A percentile compares a stretch with the other conserved stretches of the same genome.
Evolutionary conservation across 495 filamentous ascomycete genomes (phyloP).

Genomic region (Hypoxylon rickii): DNA sequence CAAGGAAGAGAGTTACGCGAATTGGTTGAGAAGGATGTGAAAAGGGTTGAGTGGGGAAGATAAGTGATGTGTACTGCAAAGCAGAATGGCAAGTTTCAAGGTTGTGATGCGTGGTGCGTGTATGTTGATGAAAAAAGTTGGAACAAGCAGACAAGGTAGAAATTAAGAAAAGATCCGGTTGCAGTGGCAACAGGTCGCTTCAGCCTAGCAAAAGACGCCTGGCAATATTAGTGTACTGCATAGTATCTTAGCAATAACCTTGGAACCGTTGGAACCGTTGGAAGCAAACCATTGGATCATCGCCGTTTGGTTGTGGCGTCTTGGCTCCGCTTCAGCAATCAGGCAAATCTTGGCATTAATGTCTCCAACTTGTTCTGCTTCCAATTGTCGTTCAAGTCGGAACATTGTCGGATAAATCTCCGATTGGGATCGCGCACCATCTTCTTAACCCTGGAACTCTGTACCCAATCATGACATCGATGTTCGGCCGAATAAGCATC

Average conservation of each 20-base stretch:
- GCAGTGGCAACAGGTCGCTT: conserved; percentile 29
- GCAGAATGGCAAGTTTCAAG: too few species aligned
- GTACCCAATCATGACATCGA: too few species aligned
- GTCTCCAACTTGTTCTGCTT: neutral
- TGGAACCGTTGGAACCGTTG: too few species aligned
- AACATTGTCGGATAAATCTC: conserved; percentile 18
- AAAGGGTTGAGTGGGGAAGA: conserved; percentile 3
- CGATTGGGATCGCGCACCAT: too few species aligned
- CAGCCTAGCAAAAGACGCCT: neutral
- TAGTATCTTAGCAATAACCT: too few species aligned
- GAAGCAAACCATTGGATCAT: too few species aligned
- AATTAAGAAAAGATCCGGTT: conserved; percentile 21
- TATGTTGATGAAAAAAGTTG: conserved; percentile 28
- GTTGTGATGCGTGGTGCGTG: too few species aligned
- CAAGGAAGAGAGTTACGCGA: neutral
- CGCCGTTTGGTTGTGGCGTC: too few species aligned
- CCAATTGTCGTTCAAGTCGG: neutral
- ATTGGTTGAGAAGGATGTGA: conserved; percentile 6
- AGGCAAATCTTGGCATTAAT: neutral
- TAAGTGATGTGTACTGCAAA: too few species aligned
- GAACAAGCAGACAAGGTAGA: conserved; percentile 8
- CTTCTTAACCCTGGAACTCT: too few species aligned
- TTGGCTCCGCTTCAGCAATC: neutral
- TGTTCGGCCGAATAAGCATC: too few species aligned
- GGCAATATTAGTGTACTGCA: too few species aligned